Evolutionary conservation across 2,329 filamentous ascomycete species (phyloP).

Genomic region (Teratosphaeria pseudoeucalypti): DNA sequence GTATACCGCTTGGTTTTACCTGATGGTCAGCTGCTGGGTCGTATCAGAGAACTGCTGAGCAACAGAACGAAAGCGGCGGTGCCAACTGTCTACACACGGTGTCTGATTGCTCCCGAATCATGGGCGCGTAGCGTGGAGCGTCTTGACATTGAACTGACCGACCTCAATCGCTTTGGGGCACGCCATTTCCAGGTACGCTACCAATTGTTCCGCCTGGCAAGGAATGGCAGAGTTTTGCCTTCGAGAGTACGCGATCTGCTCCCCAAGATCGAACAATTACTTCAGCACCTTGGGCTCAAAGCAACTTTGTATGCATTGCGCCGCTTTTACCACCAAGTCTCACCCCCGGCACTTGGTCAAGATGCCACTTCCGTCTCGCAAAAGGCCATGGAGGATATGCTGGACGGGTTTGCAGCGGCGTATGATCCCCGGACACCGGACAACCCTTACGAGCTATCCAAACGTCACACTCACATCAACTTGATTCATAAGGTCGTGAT

Average conservation of each 20-base stretch:
- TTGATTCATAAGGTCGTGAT: conserved; percentile 26
- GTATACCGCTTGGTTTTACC: conserved; percentile 37
- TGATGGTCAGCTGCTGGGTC: conserved; percentile 15
- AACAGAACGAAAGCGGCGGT: conserved; percentile 23
- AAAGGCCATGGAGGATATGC: conserved; percentile 29
- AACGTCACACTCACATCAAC: conserved; percentile 24
- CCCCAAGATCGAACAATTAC: conserved; percentile 29
- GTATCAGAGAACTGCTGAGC: conserved; percentile 15
- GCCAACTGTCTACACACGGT: conserved; percentile 14
- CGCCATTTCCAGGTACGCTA: conserved; percentile 48
- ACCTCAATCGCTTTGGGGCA: conserved; percentile 15
- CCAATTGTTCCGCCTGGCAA: conserved; percentile 53
- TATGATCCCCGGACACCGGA: conserved; percentile 16
- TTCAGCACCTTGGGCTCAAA: conserved; percentile 16
- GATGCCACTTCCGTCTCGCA: conserved; percentile 36
- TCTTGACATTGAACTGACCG: conserved; percentile 28
- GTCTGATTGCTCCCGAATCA: conserved; percentile 6
- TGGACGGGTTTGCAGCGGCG: conserved; percentile 34
- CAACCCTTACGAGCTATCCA: conserved; percentile 23
- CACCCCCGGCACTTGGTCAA: conserved; percentile 43
- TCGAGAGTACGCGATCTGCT: conserved; percentile 40
- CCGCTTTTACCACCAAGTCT: conserved; percentile 42
- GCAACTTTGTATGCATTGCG: conserved; percentile 39
- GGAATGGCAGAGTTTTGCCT: conserved; percentile 54
- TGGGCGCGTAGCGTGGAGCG: conserved; percentile 3